Evolutionary conservation across 2,329 filamentous ascomycete genomes (phyloP), one percentile per base, ranked within the genome.

Genomic region (Penicillium italicum): DNA sequence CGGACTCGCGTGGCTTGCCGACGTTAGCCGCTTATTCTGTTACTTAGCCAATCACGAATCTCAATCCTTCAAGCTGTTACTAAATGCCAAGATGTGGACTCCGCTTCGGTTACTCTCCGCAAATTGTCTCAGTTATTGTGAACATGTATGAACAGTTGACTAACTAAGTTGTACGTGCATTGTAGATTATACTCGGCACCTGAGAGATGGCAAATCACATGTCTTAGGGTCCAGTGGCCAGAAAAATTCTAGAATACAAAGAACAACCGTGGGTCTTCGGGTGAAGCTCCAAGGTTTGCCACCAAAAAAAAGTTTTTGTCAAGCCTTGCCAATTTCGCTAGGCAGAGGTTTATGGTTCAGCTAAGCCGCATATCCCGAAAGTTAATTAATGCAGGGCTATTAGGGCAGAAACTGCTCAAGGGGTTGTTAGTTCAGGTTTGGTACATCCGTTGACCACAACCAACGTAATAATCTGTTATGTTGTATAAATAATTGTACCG

Each of bases 21-120:
- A 56, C 4, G 31, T 40, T 62, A 63, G 47, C 61, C 60, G 61
- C 44, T 38, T 36, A 30, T 36, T 37, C 36, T 36, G 18, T 24
- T 14, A 8, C n/a, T n/a, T 12, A n/a, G 30, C 44, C 51, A 37
- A 43, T 38, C 28, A 22, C 22, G 20, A 52, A 50, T 24, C 36
- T 55, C 33, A 44, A 52, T 42, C 41, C 16, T 55, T 22, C 37
- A 28, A 37, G 20, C n/a, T 49, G 44, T 54, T 54, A 54, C 51
- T 31, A 34, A 54, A 59, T 49, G 53, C 53, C 55, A 54, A 56
- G 53, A 28, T 12, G 1, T 18, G 30, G 4, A 18, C 22, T 36
- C 20, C 9, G 38, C 14, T 18, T 42, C 4, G 9, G 16, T 26
- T 42, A 10, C 22, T 10, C 22, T 20, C 20, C 16, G 22, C 20